Evolutionary conservation across 1,284 basidiomycete species (phyloP), one percentile per base, ranked within the genome.

Genomic region (Xerocomus amazonicus): DNA sequence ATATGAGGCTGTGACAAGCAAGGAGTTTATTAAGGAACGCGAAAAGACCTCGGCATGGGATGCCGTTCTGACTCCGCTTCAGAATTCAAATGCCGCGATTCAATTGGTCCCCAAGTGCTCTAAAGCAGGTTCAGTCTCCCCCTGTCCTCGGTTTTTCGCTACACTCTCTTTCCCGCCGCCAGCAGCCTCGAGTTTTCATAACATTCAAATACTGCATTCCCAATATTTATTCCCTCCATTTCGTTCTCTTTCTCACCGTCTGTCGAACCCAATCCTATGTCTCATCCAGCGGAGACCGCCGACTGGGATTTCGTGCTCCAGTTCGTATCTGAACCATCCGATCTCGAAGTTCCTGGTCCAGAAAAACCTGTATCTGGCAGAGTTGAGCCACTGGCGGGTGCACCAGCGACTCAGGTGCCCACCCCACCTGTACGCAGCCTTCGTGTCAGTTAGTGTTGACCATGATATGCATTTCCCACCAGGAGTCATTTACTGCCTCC

Each of bases 301-400:
- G 79, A 83, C 55, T 84, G 82, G 83, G 75, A 83, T 40, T 76
- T 77, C 13, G 78, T 82, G 27, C 68, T 84, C 42, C 79, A 84
- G 60, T 83, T 81, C 57, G 77, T 82, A 56, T 70, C 79, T n/a
- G 79, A 82, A 48, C 76, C 78, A 17, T 61, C 73, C 48, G 76
- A 75, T 51, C 57, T 74, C 49, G 71, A 73, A 41, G 56, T 69
- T 43, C 62, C 66, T 16, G 53, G 56, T 3, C 56, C 68, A 9
- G 71, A 71, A 47, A 68, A 67, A 43, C 68, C 68, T 9, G 63
- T 70, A 43, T 58, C 69, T 4, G 68, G 67, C 29, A 56, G 56
- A 51, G 52, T 60, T 26, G 62, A 62, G 43, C 55, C 60, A 32
- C 53, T 48, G 38, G 28, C 39, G n/a, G 39, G 52, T 33, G 33